Evolutionary conservation across 2,329 filamentous ascomycete genomes (phyloP), one percentile per base, ranked within the genome.

Genomic region (Fusarium nelsonii): DNA sequence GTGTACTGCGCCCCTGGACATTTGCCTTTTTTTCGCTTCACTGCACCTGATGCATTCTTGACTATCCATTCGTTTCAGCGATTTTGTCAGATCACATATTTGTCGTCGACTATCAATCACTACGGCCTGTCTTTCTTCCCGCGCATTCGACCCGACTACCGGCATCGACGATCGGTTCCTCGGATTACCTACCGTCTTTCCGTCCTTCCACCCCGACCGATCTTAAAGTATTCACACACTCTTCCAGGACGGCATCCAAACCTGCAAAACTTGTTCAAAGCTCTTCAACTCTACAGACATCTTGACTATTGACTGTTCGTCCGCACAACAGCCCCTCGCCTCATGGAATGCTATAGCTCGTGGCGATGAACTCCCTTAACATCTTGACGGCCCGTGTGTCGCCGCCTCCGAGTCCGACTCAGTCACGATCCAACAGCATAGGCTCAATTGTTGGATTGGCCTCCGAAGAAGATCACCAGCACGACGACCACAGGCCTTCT

Each of bases 281-380:
- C 20, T 36, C 18, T 54, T 36, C 51, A 12, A 55, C 33, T 36
- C 32, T 34, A 28, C 32, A 39, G 16, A 39, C 58, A 32, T 57
- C 30, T 65, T 16, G 26, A 46, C 49, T 52, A 33, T 50, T 50
- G 48, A 36, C 32, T 28, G 33, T 50, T 50, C 14, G 23, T 18
- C 33, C 33, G 14, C 34, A 50, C n/a, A 46, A 36, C 37, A 46
- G 44, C 37, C 57, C 62, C 20, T 64, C 69, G 69, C 73, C 77
- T 82, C 81, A 88, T 90, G 88, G 88, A 85, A 84, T 81, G 79
- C 80, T 79, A 75, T 79, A 79, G 74, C 74, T 77, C 74, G 80
- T 81, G 84, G 92, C 87, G 83, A 97, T 97, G 95, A 97, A 97
- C 90, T 97, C 94, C 76, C 86, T 97, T 84, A 97, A 96, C 84